A percentile compares a stretch with the other conserved stretches of the same genome.
Evolutionary conservation across 345 rosid genomes (phyloP).

Genomic region (Boechera retrofracta): DNA sequence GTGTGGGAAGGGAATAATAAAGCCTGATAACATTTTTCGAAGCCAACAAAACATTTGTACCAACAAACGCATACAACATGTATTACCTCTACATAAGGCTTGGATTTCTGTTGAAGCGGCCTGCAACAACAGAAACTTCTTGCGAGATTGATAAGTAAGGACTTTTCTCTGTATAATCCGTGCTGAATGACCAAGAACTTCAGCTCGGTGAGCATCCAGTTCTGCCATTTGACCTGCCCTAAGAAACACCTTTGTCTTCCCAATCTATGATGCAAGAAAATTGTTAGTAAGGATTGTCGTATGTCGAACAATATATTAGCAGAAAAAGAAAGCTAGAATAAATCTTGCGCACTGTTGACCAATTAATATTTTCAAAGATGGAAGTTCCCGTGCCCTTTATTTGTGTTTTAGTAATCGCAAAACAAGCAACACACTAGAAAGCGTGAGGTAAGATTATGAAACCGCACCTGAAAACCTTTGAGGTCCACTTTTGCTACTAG

Average conservation of each 20-base stretch:
- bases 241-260: conserved; percentile 90
- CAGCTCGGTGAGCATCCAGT: conserved; percentile 75
- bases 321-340: conserved; percentile 16
- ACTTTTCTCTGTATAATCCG: conserved; percentile 80
- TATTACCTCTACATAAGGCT: conserved; percentile 82
- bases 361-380: background rate
- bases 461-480: conserved; percentile 79
- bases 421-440: conserved; percentile 15
- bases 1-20: conserved; percentile 23
- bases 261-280: conserved; percentile 62
- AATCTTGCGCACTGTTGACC: conserved; percentile 5
- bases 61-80: conserved; percentile 7
- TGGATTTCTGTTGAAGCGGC: conserved; percentile 69
- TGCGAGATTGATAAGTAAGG: conserved; percentile 63
- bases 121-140: conserved; percentile 61
- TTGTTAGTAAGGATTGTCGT: background rate
- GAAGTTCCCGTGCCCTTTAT: conserved; percentile 5
- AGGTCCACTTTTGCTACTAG: conserved; percentile 82
- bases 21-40: conserved; percentile 17
- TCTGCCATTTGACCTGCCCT: conserved; percentile 99
- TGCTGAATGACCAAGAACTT: conserved; percentile 86
- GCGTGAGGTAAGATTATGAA: background rate
- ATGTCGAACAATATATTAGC: background rate
- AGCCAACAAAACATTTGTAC: background rate
- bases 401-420: conserved; percentile 21